These are phyloP conservation scores for Neonectria sp. DNA, from an alignment of 2,329 filamentous ascomycete species.

Conservation along the genomic window DNA sequence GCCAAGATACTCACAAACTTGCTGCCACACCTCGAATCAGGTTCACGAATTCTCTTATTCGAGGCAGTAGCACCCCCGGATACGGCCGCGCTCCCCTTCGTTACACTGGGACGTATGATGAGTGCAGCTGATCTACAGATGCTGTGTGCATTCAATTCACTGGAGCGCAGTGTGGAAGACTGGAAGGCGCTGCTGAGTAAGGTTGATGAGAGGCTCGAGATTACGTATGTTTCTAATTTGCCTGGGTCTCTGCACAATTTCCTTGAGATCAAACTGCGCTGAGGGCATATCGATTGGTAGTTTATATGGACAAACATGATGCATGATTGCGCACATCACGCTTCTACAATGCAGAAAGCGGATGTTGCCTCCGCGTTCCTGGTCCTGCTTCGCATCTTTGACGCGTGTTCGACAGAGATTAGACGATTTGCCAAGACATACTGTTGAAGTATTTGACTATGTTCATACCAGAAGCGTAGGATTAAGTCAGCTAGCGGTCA, in stretches of 20 bases:
- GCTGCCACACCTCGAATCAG: neutral
- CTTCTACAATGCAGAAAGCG: no score
- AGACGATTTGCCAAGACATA: no score
- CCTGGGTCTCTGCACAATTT: slow-evolving; percentile 25
- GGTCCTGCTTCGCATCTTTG: slow-evolving; percentile 1
- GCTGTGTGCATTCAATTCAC: slow-evolving; percentile 62
- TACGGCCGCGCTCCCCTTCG: slow-evolving; percentile 39
- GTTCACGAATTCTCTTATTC: slow-evolving; percentile 10
- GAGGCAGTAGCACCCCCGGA: slow-evolving; percentile 51
- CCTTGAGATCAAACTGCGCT: slow-evolving; percentile 10
- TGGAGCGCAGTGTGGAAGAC: slow-evolving; percentile 32
- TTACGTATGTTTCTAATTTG: slow-evolving; percentile 18
- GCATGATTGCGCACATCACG: no score
- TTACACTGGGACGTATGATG: slow-evolving; percentile 13
- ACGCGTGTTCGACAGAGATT: neutral
- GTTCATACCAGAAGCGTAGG: no score
- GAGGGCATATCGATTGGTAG: no score
- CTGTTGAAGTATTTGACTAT: neutral
- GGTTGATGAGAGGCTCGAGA: slow-evolving; percentile 35
- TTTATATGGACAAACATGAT: no score
- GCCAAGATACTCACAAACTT: slow-evolving; percentile 52
- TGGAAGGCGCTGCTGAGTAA: slow-evolving; percentile 28
- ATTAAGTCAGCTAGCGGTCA: no score
- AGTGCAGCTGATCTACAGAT: slow-evolving; percentile 57
- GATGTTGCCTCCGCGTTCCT: no score